Base-by-base conservation (phyloP, 345 rosid species). In the Mercurialis annua region DNA sequence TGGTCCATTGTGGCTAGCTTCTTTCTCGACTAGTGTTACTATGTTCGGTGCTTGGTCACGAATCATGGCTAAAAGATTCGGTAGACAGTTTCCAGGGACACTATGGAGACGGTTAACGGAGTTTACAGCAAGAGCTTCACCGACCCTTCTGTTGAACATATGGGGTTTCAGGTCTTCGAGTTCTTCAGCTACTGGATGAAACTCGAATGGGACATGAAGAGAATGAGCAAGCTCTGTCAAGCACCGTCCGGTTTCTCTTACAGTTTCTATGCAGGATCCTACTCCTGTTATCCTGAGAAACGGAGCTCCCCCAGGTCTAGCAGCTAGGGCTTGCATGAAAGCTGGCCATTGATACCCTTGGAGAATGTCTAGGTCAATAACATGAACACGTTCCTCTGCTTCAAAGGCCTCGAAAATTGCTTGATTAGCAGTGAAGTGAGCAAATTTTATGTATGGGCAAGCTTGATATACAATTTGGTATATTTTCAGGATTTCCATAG, bases 311-410 rank as follows among this genome's bases (percentile, higher is more conserved):
- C 72, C 79, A 0, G 89, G 83, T 58, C 92, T 71, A 33, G 86
- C 88, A 11, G 87, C 87, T 9, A 86, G 76, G 52, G 89, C 92
- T 76, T 84, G 92, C 92, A 86, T 86, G 81, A 86, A 81, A 44
- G 92, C 92, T 8, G 92, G 92, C 92, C 92, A 86, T 49, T 86
- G 92, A 77, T 86, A 86, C 26, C 92, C 92, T 44, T 86, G 92
- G 48, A 74, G 85, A 67, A 86, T 86, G 69, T 86, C 88, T 7
- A 86, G 80, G 68, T 86, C 92, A 18, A 86, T 84, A 36, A 86
- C 84, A 51, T 86, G 92, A 36, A 84, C 92, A n/a, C 89, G 87
- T 60, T 82, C 88, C 67, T 86, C 92, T 6, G 83, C 72, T 75
- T 86, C 92, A n/a, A 84, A 82, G 4, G 92, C 88, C 67, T 84